These are phyloP conservation scores for Lecanosticta acicola DNA, from an alignment of 2,329 filamentous ascomycete genomes.

Conservation along the genomic window DNA sequence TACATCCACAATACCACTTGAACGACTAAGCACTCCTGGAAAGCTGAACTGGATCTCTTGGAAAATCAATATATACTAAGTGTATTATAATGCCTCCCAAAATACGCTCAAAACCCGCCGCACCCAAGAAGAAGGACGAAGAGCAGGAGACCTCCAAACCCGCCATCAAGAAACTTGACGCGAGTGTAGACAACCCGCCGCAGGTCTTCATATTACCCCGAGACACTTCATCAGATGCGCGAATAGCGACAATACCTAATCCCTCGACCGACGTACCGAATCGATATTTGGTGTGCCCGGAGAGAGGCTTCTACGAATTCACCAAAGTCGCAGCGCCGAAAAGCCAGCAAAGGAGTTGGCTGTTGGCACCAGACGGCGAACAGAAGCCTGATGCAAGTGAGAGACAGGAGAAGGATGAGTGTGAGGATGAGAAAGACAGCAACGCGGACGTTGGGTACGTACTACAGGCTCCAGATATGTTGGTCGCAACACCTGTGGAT, in stretches of 20 bases:
- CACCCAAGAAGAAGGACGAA: conserved; percentile 13
- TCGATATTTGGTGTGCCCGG: conserved; percentile 56
- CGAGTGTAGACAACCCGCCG: conserved; percentile 39
- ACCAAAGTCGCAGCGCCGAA: conserved; percentile 51
- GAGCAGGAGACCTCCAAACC: conserved; percentile 9
- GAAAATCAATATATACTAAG: neutral
- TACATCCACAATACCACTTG: neutral
- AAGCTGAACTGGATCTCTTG: neutral
- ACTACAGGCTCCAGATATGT: conserved; percentile 65
- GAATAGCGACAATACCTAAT: conserved; percentile 52
- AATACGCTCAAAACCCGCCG: conserved; percentile 25
- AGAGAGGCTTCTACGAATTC: conserved; percentile 56
- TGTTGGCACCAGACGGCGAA: conserved; percentile 45
- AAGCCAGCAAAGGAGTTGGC: conserved; percentile 47
- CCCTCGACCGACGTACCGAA: conserved; percentile 45
- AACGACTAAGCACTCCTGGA: neutral
- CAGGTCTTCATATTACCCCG: conserved; percentile 56
- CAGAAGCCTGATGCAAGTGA: too few relatives aligned
- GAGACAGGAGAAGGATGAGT: conserved; percentile 4
- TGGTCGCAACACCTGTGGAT: conserved; percentile 78
- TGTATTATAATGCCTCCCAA: conserved; percentile 23
- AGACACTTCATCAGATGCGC: conserved; percentile 46
- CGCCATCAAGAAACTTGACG: conserved; percentile 28
- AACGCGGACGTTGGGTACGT: conserved; percentile 44
- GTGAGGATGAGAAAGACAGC: conserved; percentile 10